Evolutionary conservation across 805 yeast species (phyloP), one percentile per base, ranked within the genome.

Genomic region (Schwanniomyces occidentalis): DNA sequence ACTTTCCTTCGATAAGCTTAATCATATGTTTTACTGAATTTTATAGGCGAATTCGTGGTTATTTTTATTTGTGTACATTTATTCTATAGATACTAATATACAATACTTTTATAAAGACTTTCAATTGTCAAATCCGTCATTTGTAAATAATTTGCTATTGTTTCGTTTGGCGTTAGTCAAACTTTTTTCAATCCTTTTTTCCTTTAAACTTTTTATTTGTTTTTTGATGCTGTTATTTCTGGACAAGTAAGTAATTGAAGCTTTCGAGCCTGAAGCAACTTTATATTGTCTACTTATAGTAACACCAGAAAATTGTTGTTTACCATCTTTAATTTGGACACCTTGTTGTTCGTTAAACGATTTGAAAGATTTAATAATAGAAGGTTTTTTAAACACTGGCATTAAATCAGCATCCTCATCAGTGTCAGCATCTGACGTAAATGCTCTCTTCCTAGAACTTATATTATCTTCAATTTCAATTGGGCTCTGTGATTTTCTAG

Each of bases 221-320:
- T 45, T 41, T 39, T 60, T 55, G 18, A 56, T 53, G 27, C 56
- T 56, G 16, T 30, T 45, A 26, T 32, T 46, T 30, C 51, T 60
- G 8, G 81, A 75, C 50, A 76, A 52, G 35, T 73, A 73, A 29
- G 82, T 73, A 42, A 84, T 73, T 6, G 84, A 75, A 1, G 84
- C 76, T 41, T 69, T 74, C 4, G 76, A 61, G 6, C 82, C 76
- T 2, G 78, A 67, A 1, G 77, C 81, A 8, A 72, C 69, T 51
- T 70, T 78, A 48, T 76, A 75, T 18, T 73, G 68, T 21, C 73
- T 74, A 28, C 77, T 68, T 4, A 77, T 56, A 1, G 76, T 76
- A 13, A 81, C 84, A 5, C 73, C 73, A 15, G 63, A 51, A 41
- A 68, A 68, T 12, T 38, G 43, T 5, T 61, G 50, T 16, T 52